Percentiles rank a stretch among this genome's conserved stretches.
Conservation (phyloP, 2,329 filamentous ascomycete species). For the Aspergillus pseudonomiae region DNA sequence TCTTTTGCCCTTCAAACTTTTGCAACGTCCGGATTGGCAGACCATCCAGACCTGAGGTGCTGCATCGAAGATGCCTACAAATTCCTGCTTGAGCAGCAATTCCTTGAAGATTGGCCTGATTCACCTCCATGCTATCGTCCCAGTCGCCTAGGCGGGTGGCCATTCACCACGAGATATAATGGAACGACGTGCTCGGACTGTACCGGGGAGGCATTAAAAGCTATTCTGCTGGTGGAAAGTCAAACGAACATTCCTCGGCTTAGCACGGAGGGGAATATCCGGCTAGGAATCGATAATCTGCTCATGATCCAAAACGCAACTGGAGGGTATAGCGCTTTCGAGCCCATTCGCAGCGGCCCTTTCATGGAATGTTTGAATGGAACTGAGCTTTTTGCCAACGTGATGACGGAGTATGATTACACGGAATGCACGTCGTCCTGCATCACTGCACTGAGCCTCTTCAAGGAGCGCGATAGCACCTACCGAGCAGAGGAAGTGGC, state of each 20-base stretch:
- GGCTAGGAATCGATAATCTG: background rate
- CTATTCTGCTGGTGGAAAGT: background rate
- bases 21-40: background rate
- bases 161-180: background rate
- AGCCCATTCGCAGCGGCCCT: background rate
- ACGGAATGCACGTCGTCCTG: background rate
- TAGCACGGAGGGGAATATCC: background rate
- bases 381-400: background rate
- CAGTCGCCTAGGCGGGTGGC: background rate
- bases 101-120: background rate
- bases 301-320: background rate
- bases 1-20: background rate
- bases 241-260: background rate
- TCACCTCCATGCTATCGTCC: background rate
- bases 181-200: background rate
- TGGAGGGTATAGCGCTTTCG: slow-evolving; percentile 3
- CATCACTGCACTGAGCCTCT: background rate
- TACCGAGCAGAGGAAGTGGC: background rate
- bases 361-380: background rate
- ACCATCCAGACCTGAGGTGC: background rate
- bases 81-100: background rate
- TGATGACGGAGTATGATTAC: slow-evolving; percentile 1
- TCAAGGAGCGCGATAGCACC: background rate
- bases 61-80: background rate
- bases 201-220: slow-evolving; percentile 1